Base-by-base conservation (phyloP, 495 filamentous ascomycete genomes). In the Xylaria grammica region DNA sequence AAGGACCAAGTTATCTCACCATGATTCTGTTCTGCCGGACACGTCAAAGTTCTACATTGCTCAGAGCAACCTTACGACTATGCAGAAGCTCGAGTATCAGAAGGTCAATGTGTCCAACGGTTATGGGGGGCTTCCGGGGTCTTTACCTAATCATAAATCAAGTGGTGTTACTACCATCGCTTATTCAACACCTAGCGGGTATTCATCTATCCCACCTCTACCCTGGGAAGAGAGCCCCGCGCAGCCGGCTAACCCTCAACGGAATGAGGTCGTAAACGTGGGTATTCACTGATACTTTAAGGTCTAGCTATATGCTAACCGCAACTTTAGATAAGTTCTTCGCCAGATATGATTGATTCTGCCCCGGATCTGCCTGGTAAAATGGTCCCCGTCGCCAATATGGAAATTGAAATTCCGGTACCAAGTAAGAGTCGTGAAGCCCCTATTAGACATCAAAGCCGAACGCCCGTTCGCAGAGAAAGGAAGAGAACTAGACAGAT, bases 41-140 rank as follows among this genome's bases (percentile, higher is more conserved):
- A 26, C 59, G 19, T 32, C 63, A 9, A 65, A 67, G 24, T 72
- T 74, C 54, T 74, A 74, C 60, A 56, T 74, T 57, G 61, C 72
- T 11, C 69, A 67, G 22, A 70, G 65, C 55, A 65, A 65, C 32
- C 67, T 74, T n/a, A 74, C 72, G 22, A 74, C 72, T 8, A 72
- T 72, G 69, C 67, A 74, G 30, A 74, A 72, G 53, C 67, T 72
- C 2, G 65, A 74, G 52, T 72, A 74, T 62, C 65, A 72, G 54
- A 68, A 54, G 59, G 46, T 72, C 20, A 63, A 67, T 27, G 52
- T 62, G n/a, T 22, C 69, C 15, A 68, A 62, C 36, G 57, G 62
- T 9, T 67, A 72, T 46, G 40, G 57, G 8, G 29, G 48, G 2
- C 58, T 70, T 10, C 60, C 62, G 17, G 67, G 62, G 11, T 56